Evolutionary conservation across 345 rosid genomes (phyloP), one percentile per base, ranked within the genome.

Genomic region (Microthlaspi erraticum): DNA sequence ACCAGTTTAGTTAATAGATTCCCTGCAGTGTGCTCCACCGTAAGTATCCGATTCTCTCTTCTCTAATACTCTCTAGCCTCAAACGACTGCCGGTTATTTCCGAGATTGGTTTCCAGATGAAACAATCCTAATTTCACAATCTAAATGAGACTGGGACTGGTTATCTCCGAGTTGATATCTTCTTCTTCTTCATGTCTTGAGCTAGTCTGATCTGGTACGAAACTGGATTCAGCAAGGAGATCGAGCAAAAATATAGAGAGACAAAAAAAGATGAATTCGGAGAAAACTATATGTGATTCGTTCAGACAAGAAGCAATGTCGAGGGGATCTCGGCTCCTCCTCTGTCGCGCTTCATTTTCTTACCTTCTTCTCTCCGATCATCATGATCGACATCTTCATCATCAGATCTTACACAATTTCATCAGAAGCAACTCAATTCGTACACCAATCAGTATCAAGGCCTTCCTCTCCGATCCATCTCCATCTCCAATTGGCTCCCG

Each of bases 391-490:
- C 73, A n/a, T 44, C 63, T 7, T 48, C 52, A 18, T 38, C 51
- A 52, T 7, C 71, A 64, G 2, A n/a, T 13, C 17, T 77, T 60
- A 16, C 16, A 53, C 19, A 66, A 8, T 59, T 82, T 60, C 43
- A 60, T 5, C 29, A 75, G 45, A 68, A 36, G 51, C 7, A 60
- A 36, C 37, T 68, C 74, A 29, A 53, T 18, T 43, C 69, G 51
- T 3, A 33, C 8, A 37, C 52, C 38, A 33, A 16, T 9, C 44
- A 66, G n/a, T 20, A 37, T 79, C 68, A 60, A 71, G 29, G 72
- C 77, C 43, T 81, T 76, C 49, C 76, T 78, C 32, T 75, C 76
- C 2, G 65, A 61, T 52, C 71, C 70, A 44, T 74, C 79, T 8
- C 49, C 72, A 20, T 74, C 76, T 49, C 81, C 73, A 13, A 49